Base-by-base conservation (phyloP, 371 early-diverging fungal genomes). In the Lichtheimia ornata region DNA sequence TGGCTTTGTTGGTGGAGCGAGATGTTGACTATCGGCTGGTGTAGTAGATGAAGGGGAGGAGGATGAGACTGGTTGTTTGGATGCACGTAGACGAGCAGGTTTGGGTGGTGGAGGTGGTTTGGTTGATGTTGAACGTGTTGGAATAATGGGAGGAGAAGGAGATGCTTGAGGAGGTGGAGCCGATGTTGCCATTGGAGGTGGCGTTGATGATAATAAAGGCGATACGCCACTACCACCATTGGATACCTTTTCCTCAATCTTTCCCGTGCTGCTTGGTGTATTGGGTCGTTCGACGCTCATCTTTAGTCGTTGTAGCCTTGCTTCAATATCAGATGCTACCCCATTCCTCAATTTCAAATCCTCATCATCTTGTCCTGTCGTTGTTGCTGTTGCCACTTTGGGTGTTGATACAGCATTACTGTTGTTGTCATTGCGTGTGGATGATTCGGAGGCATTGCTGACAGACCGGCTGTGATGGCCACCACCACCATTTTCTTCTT, bases 101-200 rank as follows among this genome's bases (percentile, higher is more conserved):
- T 79, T 79, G 0, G 79, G 79, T 28, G 79, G 79, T 2, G 79
- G 76, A 11, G 66, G 28, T 3, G 75, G 75, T 57, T 74, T 65
- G 54, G 56, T 62, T 40, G 61, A 51, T 18, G 30, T 18, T 40
- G 61, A 42, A 24, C 40, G 41, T 18, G 40, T 58, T n/a, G 47
- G 17, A 56, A 12, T 30, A 4, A 24, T n/a, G 11, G 58, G 27
- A 41, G 50, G 41, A 47, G 50, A 58, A 15, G 28, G 28, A 14
- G 43, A 27, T 22, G 54, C 30, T 18, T 17, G 4, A 30, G 35
- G 11, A 9, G 35, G 35, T 9, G 35, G 35, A 35, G 35, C 35
- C 9, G 35, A 35, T 35, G 35, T 35, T 35, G 35, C 35, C 35
- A 35, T 35, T 35, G 35, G 35, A 11, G 35, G 35, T 35, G 35